Evolutionary conservation across 345 rosid genomes (phyloP), one percentile per base, ranked within the genome.

Genomic region (Aethionema arabicum): DNA sequence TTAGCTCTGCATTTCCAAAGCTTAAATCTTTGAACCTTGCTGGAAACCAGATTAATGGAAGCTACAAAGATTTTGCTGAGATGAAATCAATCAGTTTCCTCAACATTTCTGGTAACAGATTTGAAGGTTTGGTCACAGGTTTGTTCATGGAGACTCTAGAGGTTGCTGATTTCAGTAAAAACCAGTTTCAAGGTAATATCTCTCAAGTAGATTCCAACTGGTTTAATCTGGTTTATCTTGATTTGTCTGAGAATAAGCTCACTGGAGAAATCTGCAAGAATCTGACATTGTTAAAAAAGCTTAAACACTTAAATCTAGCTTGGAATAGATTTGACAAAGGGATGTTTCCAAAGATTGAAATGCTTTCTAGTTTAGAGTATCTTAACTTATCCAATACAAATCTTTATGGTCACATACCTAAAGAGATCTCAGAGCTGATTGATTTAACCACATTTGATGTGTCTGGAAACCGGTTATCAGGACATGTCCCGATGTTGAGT

Each of bases 231-330:
- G 70, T 82, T 74, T 63, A 78, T 77, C 76, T 88, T 43, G 98
- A 92, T 78, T 78, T 88, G 68, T 92, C 98, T 68, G 88, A 88
- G 66, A 92, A 92, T 78, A 80, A 83, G 58, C 79, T 92, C 14
- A 81, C 79, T 65, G 98, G 96, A 59, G 87, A 85, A 64, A 72
- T 86, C 47, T 70, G 82, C 33, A 76, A 70, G 33, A 66, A 73
- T 72, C 73, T 83, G 58, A 79, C 68, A 45, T 72, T 71, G 63
- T 72, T 79, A 21, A 72, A 54, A 70, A 82, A 83, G 68, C 85
- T 92, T 61, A 88, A 77, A 62, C 63, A 86, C 74, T 83, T 92
- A 32, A 88, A 76, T 79, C 84, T 92, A 50, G 98, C 98, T 42
- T 75, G 61, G 70, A 92, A 88, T 67, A 77, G 96, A 71, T 88